Evolutionary conservation across 78 protist genomes (phyloP), one percentile per base, ranked within the genome.

Genomic region (Dictyostelium citrinum): DNA sequence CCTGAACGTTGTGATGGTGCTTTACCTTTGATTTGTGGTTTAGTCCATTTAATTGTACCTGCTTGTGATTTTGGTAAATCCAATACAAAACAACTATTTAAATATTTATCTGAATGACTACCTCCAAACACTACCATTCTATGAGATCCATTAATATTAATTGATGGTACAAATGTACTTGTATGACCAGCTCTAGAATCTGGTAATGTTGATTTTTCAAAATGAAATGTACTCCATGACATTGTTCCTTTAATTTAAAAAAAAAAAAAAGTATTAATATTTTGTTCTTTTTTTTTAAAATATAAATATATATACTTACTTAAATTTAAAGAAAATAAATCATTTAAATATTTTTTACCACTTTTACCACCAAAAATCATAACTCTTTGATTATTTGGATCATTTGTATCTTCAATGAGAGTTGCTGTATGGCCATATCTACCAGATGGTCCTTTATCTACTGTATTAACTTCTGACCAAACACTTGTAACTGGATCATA

Each of bases 171-270:
- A 78, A 14, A 88, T 58, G 93, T 78, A 35, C 79, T 61, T 31
- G 85, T 49, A 51, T 88, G 93, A 17, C 77, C 84, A 43, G 93
- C 93, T 51, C 93, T 76, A 33, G 85, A 31, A 43, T 88, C 93
- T 31, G 93, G 93, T 64, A 64, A 64, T 78, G 51, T 17, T 55
- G 61, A 35, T 35, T 88, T 88, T 14, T 67, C 85, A 43, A 88
- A 78, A 31, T 88, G 93, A 58, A 78, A 88, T 41, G 93, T 88
- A 88, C 93, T 88, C 93, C 93, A 88, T 78, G 93, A 88, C 93
- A 88, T 88, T 58, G 93, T 88, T 67, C 79, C 91, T 84, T 37
- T n/a, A 12, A 11, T 55, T 55, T 55, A 9, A 24, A 55, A 24
- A n/a, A n/a, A 37, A 35, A 37, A n/a, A 7, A 10, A n/a, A 35